Evolutionary conservation across 169 alveolate species (phyloP), one percentile per base, ranked within the genome.

Genomic region (Plasmodium gonderi): DNA sequence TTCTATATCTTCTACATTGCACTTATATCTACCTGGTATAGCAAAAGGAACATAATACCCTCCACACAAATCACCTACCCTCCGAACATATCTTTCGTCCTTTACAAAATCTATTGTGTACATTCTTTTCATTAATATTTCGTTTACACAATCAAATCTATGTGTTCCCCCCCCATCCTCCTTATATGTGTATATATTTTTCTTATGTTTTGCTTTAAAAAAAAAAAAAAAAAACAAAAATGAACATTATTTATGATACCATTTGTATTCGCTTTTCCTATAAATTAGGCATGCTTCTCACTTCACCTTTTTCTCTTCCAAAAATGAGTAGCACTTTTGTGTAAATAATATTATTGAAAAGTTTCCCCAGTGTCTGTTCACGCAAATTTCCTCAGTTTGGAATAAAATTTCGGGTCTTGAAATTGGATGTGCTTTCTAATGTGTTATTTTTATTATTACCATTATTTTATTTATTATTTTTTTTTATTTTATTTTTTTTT

Each of bases 41-140:
- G 87, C 67, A 23, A 75, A 51, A 0, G 92, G 92, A 2, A 85
- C 92, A 29, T 85, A 85, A 65, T 33, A 75, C 33, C 44, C 87
- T 14, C 79, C 79, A 38, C 92, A 85, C 40, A 85, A 31, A 40
- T 85, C 92, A 38, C 92, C 92, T 9, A 85, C 85, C 67, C 92
- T 45, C 29, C 42, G 87, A 44, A 85, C 67, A 44, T 75, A 85
- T 20, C 67, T 54, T 14, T 75, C 87, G 9, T 72, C 87, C 12
- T 54, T 33, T 38, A 54, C 68, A 36, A 72, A 74, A 26, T 85
- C 85, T n/a, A 85, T 40, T 20, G 92, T 85, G 69, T 85, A 85
- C 92, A 85, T 82, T 75, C 44, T 85, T 45, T 45, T 45, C n/a
- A 11, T 7, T 11, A 7, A 45, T 45, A 7, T 45, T 45, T 7